Conservation (phyloP, 148 eudicot species). For the Vaccinium darrowii region DNA sequence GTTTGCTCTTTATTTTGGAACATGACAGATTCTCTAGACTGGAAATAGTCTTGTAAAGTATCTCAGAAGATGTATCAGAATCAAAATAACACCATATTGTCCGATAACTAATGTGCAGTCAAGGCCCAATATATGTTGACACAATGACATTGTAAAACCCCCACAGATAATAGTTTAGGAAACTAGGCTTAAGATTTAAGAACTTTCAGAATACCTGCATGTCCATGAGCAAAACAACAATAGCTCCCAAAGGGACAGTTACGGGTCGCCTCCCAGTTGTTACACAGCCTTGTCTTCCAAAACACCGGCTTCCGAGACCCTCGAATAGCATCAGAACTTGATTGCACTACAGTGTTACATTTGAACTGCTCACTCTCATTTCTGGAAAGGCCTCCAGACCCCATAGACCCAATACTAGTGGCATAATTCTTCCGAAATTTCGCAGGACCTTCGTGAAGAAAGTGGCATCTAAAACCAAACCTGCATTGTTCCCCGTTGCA, state of each 20-base stretch:
- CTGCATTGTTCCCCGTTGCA: slow-evolving; percentile 19
- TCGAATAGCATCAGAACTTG: not conserved
- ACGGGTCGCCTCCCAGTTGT: slow-evolving; percentile 23
- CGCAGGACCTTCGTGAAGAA: slow-evolving; percentile 15
- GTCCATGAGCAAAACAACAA: slow-evolving; percentile 53
- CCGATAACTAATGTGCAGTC: not conserved
- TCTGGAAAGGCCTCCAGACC: slow-evolving; percentile 13
- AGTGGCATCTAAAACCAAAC: slow-evolving; percentile 23
- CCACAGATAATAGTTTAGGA: not conserved
- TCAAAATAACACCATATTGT: not conserved
- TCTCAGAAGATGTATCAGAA: not conserved
- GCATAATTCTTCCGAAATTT: slow-evolving; percentile 14
- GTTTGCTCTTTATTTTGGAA: not conserved
- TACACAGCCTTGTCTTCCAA: slow-evolving; percentile 36
- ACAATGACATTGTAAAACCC: not conserved
- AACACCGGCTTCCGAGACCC: not conserved
- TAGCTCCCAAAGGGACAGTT: slow-evolving; percentile 32
- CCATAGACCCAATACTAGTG: not conserved
- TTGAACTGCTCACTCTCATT: slow-evolving; percentile 2
- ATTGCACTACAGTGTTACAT: not conserved
- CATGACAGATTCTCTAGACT: not conserved
- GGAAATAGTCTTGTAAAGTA: not conserved
- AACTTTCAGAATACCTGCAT: slow-evolving; percentile 37
- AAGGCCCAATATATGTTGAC: not conserved
- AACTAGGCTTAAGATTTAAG: not conserved